These are phyloP conservation scores for Eragrostis nindensis DNA, from an alignment of 176 grass and related monocot genomes.

Conservation along the genomic window DNA sequence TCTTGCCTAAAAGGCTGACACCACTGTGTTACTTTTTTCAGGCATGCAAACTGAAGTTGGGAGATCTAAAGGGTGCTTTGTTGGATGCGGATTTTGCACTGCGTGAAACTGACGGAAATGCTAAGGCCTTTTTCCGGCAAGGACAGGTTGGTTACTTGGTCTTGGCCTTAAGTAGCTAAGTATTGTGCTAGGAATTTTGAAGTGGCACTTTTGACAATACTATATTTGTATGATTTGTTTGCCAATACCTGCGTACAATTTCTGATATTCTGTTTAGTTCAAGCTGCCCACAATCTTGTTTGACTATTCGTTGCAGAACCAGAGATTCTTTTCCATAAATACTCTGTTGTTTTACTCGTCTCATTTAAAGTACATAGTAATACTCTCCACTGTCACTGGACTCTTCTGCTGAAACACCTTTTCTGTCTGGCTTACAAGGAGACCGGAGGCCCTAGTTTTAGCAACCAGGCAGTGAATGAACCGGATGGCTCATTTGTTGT, in stretches of 20 bases:
- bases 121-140: constrained; percentile 98
- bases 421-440: background rate
- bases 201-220: background rate
- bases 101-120: constrained; percentile 93
- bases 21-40: constrained; percentile 37
- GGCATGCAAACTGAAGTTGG: constrained; percentile 97
- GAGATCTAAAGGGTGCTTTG: constrained; percentile 86
- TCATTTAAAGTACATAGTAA: constrained; percentile 18
- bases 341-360: background rate
- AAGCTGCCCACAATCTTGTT: background rate
- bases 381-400: background rate
- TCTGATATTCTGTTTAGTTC: constrained; percentile 20
- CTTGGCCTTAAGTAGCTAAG: constrained; percentile 5
- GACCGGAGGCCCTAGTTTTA: background rate
- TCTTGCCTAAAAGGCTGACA: constrained; percentile 28
- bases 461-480: background rate
- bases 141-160: constrained; percentile 78
- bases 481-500: background rate
- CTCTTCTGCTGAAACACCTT: constrained; percentile 4
- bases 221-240: background rate
- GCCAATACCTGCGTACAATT: background rate
- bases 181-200: constrained; percentile 2
- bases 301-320: background rate
- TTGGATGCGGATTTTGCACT: constrained; percentile 98
- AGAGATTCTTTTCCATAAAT: constrained; percentile 19